phyloP scores from a whole-genome alignment of 75 land plant species.

The Ceratopteris richardii region DNA sequence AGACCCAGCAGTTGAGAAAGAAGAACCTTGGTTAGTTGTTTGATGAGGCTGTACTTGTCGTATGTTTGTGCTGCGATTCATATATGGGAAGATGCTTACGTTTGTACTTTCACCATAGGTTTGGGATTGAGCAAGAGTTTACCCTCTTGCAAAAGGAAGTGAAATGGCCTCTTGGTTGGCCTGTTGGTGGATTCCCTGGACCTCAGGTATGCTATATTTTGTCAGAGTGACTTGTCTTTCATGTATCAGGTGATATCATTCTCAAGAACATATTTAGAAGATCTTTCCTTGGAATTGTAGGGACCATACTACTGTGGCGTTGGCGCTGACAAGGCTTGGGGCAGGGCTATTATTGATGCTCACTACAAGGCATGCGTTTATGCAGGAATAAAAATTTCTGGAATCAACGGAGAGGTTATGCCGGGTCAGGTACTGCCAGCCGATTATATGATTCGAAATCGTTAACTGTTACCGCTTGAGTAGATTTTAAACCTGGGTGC shows the following conservation, averaged over 20 bases:
- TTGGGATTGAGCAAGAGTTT: constrained; percentile 97
- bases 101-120: constrained; percentile 38
- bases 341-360: constrained; percentile 91
- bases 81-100: too few species aligned
- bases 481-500: too few species aligned
- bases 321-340: constrained; percentile 97
- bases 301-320: constrained; percentile 82
- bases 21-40: constrained; percentile 61
- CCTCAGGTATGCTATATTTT: constrained; percentile 84
- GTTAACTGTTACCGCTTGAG: too few species aligned
- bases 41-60: too few species aligned
- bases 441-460: too few species aligned
- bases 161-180: constrained; percentile 99
- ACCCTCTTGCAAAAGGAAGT: constrained; percentile 86
- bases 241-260: neutral
- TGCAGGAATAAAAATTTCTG: constrained; percentile 90
- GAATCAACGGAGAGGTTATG: constrained; percentile 98
- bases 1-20: constrained; percentile 45
- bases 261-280: too few species aligned
- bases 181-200: constrained; percentile 90
- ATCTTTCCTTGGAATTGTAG: constrained; percentile 10
- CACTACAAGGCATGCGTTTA: constrained; percentile 98
- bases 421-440: constrained; percentile 70
- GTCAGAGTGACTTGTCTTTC: too few species aligned
- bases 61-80: too few species aligned